Evolutionary conservation across 176 grass and related monocot species (phyloP).

Genomic region (Neostapfia colusana): DNA sequence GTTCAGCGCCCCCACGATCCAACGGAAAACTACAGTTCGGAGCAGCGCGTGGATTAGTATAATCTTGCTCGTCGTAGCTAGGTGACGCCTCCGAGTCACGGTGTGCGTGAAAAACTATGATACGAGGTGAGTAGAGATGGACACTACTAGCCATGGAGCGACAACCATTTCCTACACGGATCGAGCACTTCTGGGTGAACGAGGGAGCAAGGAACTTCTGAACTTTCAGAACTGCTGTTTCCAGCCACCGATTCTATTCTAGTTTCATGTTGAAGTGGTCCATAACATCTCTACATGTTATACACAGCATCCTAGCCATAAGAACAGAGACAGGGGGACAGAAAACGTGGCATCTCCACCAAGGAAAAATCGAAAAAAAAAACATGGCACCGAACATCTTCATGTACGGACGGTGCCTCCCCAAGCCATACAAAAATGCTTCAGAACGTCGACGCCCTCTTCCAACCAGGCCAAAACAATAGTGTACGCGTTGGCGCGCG

Average conservation of each 20-base stretch:
- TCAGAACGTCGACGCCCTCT: not conserved
- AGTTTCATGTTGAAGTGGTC: conserved; percentile 22
- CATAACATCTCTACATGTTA: conserved; percentile 29
- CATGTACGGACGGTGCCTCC: conserved; percentile 11
- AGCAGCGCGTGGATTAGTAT: conserved; percentile 28
- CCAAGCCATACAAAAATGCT: not conserved
- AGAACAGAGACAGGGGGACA: not conserved
- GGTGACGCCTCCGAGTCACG: no score
- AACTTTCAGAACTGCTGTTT: conserved; percentile 13
- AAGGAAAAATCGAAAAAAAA: not conserved
- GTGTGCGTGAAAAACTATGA: not conserved
- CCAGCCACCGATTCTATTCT: conserved; percentile 8
- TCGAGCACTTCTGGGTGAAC: no score
- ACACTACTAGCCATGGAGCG: no score
- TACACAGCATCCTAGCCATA: conserved; percentile 33
- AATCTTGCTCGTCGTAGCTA: not conserved
- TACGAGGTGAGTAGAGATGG: no score
- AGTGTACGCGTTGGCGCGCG: not conserved
- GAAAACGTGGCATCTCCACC: not conserved
- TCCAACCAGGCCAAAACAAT: not conserved
- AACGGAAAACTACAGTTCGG: not conserved
- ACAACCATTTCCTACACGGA: no score
- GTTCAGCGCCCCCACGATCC: not conserved
- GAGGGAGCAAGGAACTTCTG: not conserved
- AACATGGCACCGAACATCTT: not conserved